Conservation (phyloP, 257 asterid genomes). For the Solanum megistacrolobum region DNA sequence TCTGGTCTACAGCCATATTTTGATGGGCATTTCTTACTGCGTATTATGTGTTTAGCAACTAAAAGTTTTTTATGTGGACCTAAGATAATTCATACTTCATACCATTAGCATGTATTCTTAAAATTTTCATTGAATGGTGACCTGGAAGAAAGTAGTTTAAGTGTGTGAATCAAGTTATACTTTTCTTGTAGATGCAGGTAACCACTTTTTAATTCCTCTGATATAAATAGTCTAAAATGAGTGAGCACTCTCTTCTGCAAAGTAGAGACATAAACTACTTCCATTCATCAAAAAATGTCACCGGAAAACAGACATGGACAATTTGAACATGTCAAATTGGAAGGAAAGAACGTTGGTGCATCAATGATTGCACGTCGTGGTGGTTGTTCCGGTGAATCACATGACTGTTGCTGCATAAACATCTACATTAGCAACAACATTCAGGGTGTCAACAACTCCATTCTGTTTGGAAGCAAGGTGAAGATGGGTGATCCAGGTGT, state of each 20-base stretch:
- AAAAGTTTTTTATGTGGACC: not conserved
- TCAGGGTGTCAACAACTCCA: conserved; percentile 69
- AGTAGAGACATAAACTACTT: not conserved
- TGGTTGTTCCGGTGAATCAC: conserved; percentile 25
- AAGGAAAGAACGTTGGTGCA: conserved; percentile 16
- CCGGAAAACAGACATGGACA: not conserved
- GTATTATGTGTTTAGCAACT: not conserved
- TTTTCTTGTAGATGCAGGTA: conserved; percentile 40
- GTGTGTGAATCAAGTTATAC: conserved; percentile 53
- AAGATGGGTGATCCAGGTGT: conserved; percentile 64
- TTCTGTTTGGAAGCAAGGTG: conserved; percentile 56
- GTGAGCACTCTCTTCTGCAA: not conserved
- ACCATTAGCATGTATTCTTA: not conserved
- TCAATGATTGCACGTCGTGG: conserved; percentile 17
- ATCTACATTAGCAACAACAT: conserved; percentile 64
- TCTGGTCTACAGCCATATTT: not conserved
- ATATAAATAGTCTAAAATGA: not conserved
- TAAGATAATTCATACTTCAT: not conserved
- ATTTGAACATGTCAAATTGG: conserved; percentile 18
- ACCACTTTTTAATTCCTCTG: not conserved
- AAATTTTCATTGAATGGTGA: not conserved
- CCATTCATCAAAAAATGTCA: not conserved
- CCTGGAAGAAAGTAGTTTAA: conserved; percentile 1
- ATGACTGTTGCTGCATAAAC: conserved; percentile 49
- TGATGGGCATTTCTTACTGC: not conserved